A percentile compares a stretch with the other conserved stretches of the same genome.
phyloP scores from a whole-genome alignment of 1,139 yeast genomes.

The Saccharomyces hybrid region DNA sequence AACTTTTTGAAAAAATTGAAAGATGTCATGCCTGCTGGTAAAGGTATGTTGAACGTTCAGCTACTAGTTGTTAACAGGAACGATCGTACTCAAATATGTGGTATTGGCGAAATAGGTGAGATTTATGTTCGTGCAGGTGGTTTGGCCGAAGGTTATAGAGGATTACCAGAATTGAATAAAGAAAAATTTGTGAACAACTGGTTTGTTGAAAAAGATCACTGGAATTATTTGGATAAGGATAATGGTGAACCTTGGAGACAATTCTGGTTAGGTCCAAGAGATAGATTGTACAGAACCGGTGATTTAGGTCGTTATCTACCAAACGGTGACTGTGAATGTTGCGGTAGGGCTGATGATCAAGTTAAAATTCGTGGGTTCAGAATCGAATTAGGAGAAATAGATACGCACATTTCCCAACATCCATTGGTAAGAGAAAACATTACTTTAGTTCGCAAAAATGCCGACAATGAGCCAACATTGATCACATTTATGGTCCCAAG shows the following conservation, averaged over 20 bases:
- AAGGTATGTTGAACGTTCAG: conserved; percentile 94
- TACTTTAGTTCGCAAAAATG: conserved; percentile 87
- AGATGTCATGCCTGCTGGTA: conserved; percentile 97
- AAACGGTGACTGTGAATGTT: conserved; percentile 95
- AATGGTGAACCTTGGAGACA: conserved; percentile 61
- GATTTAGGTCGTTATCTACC: conserved; percentile 95
- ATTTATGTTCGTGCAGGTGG: conserved; percentile 98
- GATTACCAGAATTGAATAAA: conserved; percentile 79
- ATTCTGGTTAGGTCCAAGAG: conserved; percentile 90
- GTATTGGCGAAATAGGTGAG: conserved; percentile 98
- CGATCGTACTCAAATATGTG: conserved; percentile 84
- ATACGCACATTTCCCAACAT: conserved; percentile 92
- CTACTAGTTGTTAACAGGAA: conserved; percentile 86
- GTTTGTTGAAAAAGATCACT: conserved; percentile 60
- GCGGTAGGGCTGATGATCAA: conserved; percentile 99
- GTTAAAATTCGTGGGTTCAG: conserved; percentile 98
- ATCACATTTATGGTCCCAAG: conserved; percentile 91
- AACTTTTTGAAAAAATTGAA: conserved; percentile 74
- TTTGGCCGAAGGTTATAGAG: conserved; percentile 90
- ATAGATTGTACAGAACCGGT: conserved; percentile 92
- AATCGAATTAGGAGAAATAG: conserved; percentile 96
- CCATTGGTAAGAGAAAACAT: conserved; percentile 85
- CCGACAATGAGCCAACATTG: conserved; percentile 85
- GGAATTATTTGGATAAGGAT: conserved; percentile 49
- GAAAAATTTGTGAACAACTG: conserved; percentile 86